Percentiles rank a stretch among this genome's conserved stretches.
Evolutionary conservation across 2,329 filamentous ascomycete genomes (phyloP).

Genomic region (Aspergillus aculeatus): DNA sequence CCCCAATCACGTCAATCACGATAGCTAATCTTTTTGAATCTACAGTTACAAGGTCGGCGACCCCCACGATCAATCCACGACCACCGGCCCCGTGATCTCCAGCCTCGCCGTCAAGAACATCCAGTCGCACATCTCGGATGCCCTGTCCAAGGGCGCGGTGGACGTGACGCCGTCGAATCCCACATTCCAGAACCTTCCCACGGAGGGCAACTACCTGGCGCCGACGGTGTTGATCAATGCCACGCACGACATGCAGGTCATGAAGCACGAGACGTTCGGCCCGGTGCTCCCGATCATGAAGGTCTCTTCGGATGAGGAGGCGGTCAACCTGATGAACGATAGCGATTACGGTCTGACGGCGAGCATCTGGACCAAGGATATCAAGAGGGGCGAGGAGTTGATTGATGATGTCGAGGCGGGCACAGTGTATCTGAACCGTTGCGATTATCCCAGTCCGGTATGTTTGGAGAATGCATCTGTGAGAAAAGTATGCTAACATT

Average conservation of each 20-base stretch:
- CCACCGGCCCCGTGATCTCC: constrained; percentile 83
- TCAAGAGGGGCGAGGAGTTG: constrained; percentile 68
- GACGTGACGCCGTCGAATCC: constrained; percentile 75
- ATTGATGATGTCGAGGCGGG: constrained; percentile 80
- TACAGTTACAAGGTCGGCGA: constrained; percentile 57
- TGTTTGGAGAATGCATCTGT: constrained; percentile 37
- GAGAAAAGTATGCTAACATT: not conserved
- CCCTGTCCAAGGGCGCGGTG: constrained; percentile 74
- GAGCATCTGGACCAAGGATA: constrained; percentile 91
- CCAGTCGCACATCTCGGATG: constrained; percentile 74
- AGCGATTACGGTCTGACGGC: constrained; percentile 88
- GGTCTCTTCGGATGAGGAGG: constrained; percentile 75
- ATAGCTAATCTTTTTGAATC: not conserved
- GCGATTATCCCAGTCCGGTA: constrained; percentile 85
- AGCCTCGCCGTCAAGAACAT: constrained; percentile 72
- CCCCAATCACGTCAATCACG: not conserved
- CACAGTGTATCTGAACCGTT: constrained; percentile 90
- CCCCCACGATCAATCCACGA: constrained; percentile 69
- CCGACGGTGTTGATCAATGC: constrained; percentile 77
- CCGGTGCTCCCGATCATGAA: constrained; percentile 86
- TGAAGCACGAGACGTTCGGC: constrained; percentile 91
- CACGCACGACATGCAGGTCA: constrained; percentile 77
- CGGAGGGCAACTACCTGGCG: constrained; percentile 77
- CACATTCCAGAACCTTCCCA: constrained; percentile 66
- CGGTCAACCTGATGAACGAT: constrained; percentile 82